These are phyloP conservation scores for Exutisphaerella laricina DNA, from an alignment of 2,329 filamentous ascomycete genomes.

Conservation along the genomic window DNA sequence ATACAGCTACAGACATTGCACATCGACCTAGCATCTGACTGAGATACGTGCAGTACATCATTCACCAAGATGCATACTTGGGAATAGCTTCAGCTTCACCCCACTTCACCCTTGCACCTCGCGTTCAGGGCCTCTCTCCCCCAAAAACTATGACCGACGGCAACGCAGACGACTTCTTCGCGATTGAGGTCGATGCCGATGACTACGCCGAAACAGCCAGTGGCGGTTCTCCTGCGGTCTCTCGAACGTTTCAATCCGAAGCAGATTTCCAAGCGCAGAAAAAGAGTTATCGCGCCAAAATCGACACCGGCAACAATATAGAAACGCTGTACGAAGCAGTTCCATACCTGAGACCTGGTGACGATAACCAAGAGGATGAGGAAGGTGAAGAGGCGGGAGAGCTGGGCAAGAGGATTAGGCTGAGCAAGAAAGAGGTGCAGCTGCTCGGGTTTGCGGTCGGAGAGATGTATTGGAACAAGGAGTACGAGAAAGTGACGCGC, in stretches of 20 bases:
- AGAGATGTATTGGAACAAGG: conserved; percentile 54
- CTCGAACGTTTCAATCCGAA: conserved; percentile 32
- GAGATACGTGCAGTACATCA: no score
- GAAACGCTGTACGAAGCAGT: conserved; percentile 19
- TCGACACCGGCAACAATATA: conserved; percentile 27
- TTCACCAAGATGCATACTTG: no score
- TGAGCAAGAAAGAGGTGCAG: conserved; percentile 29
- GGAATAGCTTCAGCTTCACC: no score
- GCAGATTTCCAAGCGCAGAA: conserved; percentile 30
- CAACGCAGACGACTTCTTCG: conserved; percentile 23
- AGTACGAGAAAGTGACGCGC: conserved; percentile 45
- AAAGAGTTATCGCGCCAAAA: conserved; percentile 28
- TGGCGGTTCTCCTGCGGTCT: conserved; percentile 20
- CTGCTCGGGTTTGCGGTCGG: conserved; percentile 49
- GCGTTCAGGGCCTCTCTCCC: no score
- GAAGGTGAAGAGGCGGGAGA: neutral
- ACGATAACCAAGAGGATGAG: neutral
- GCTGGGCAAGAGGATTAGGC: conserved; percentile 12
- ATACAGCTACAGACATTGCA: no score
- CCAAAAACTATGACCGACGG: conserved; percentile 11
- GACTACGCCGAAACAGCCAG: conserved; percentile 31
- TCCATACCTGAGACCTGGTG: conserved; percentile 12
- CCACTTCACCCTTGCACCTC: conserved; percentile 1
- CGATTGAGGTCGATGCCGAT: conserved; percentile 31
- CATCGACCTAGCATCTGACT: no score